Percentiles rank a stretch among this genome's conserved stretches.
Evolutionary conservation across 805 yeast species (phyloP).

Genomic region (Yarrowia yakushimensis): DNA sequence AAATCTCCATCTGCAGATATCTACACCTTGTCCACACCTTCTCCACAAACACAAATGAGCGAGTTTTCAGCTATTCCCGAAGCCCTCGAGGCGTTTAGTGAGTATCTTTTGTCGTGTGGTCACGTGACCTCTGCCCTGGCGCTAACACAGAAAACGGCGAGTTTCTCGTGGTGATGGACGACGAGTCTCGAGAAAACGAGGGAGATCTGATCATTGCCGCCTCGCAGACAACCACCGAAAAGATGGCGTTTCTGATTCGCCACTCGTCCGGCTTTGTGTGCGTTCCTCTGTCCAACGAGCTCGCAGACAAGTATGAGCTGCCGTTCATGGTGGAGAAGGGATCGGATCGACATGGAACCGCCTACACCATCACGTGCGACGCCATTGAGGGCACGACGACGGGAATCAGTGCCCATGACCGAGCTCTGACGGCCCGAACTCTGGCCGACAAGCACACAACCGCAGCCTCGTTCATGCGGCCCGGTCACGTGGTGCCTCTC

Average conservation of each 20-base stretch:
- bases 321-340: constrained; percentile 68
- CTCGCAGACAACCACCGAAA: constrained; percentile 64
- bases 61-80: constrained; percentile 57
- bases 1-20: background rate
- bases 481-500: constrained; percentile 93
- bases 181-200: constrained; percentile 93
- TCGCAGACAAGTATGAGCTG: constrained; percentile 76
- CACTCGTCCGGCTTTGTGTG: constrained; percentile 79
- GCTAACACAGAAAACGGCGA: constrained; percentile 52
- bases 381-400: constrained; percentile 87
- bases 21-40: background rate
- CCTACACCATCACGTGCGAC: constrained; percentile 92
- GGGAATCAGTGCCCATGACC: constrained; percentile 92
- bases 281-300: constrained; percentile 72
- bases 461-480: constrained; percentile 72
- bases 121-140: constrained; percentile 10
- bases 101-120: constrained; percentile 30
- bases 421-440: constrained; percentile 74
- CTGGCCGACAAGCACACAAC: constrained; percentile 60
- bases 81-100: constrained; percentile 66
- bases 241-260: constrained; percentile 92
- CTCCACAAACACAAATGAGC: constrained; percentile 13
- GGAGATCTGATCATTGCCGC: constrained; percentile 98
- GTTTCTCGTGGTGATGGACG: constrained; percentile 94
- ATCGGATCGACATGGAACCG: constrained; percentile 90